These are phyloP conservation scores for Penicillium sp. DNA, from an alignment of 2,329 filamentous ascomycete genomes.

Conservation along the genomic window DNA sequence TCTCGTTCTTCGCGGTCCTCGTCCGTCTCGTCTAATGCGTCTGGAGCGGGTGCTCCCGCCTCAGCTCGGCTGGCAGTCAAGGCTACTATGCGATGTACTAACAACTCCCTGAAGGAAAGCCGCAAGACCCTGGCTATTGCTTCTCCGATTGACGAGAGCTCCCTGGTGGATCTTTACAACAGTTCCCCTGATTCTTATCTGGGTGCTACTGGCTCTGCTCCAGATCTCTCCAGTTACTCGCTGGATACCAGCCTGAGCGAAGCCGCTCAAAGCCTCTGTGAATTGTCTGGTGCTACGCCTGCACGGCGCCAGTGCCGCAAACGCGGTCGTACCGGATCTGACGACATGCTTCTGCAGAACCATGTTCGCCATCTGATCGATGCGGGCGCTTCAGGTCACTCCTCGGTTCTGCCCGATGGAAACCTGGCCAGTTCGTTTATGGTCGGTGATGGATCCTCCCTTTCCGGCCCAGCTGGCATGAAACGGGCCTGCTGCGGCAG, in stretches of 20 bases:
- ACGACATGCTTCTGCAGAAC: conserved; percentile 39
- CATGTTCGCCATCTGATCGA: conserved; percentile 42
- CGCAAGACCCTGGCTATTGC: conserved; percentile 38
- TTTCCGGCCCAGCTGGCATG: conserved; percentile 39
- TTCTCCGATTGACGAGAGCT: conserved; percentile 41
- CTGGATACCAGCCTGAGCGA: conserved; percentile 36
- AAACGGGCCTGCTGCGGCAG: conserved; percentile 45
- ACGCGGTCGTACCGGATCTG: conserved; percentile 42
- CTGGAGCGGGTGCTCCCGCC: conserved; percentile 29
- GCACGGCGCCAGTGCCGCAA: conserved; percentile 36
- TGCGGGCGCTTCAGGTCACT: conserved; percentile 25
- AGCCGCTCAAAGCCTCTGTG: conserved; percentile 44
- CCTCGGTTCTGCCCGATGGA: conserved; percentile 33
- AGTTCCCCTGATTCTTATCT: conserved; percentile 37
- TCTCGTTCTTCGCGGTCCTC: conserved; percentile 56
- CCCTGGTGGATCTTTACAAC: conserved; percentile 31
- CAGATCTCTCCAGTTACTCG: conserved; percentile 39
- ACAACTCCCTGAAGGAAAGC: conserved; percentile 38
- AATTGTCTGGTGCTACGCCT: conserved; percentile 37
- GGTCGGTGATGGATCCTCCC: conserved; percentile 24
- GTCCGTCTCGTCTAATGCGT: conserved; percentile 47
- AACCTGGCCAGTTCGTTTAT: conserved; percentile 35
- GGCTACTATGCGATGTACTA: conserved; percentile 43
- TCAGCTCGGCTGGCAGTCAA: conserved; percentile 40
- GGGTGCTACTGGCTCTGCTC: conserved; percentile 22